phyloP scores from a whole-genome alignment of 352 stramenopile genomes.

The Discostella stelligera region DNA sequence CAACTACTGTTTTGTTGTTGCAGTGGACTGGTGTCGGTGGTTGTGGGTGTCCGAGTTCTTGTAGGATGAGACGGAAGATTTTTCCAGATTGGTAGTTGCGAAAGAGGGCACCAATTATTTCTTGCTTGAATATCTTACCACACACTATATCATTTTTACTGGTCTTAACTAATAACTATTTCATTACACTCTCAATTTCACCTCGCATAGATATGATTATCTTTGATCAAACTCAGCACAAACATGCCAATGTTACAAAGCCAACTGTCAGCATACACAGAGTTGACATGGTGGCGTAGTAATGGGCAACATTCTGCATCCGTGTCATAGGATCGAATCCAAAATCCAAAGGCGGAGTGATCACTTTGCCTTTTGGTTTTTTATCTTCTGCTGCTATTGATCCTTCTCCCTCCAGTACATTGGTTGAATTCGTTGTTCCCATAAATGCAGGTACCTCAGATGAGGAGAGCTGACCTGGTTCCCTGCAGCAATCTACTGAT shows the following conservation, averaged over 20 bases:
- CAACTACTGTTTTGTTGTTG: too few species aligned
- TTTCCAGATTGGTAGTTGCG: too few species aligned
- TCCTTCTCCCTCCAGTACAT: constrained; percentile 11
- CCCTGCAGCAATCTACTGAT: constrained; percentile 21
- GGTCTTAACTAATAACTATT: too few species aligned
- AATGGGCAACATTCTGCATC: constrained; percentile 9
- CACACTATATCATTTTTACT: too few species aligned
- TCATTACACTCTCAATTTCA: too few species aligned
- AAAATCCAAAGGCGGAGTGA: constrained; percentile 27
- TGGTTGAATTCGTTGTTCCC: constrained; percentile 13
- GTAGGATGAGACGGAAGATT: too few species aligned
- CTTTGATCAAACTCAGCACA: neutral
- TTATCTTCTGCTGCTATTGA: constrained; percentile 15
- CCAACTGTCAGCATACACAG: neutral
- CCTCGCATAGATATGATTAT: too few species aligned
- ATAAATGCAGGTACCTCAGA: constrained; percentile 31
- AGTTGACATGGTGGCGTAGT: constrained; percentile 11
- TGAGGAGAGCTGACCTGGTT: constrained; percentile 21
- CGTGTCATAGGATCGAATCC: constrained; percentile 31
- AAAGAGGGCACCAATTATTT: too few species aligned
- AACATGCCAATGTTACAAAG: neutral
- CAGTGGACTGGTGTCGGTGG: too few species aligned
- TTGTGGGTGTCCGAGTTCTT: too few species aligned
- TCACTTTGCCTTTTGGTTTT: constrained; percentile 11
- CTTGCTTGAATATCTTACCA: too few species aligned